Base-by-base conservation (phyloP, 1,139 yeast genomes). In the Candida neerlandica region DNA sequence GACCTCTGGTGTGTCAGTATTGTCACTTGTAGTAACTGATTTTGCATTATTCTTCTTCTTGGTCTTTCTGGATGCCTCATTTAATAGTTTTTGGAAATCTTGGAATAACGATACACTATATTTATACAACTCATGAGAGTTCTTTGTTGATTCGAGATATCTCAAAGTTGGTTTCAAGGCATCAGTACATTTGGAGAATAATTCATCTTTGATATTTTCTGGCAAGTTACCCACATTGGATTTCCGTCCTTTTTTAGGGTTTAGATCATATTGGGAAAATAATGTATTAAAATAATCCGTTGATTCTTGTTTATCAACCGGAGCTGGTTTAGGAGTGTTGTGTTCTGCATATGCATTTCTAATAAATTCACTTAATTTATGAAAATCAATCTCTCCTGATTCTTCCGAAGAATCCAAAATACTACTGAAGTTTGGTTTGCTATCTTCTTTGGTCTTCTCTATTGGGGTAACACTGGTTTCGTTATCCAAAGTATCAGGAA, bases 101-200 rank as follows among this genome's bases (percentile, higher is more conserved):
- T 15, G 23, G 4, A 49, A 35, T 5, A 46, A n/a, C 3, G 43
- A 27, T 1, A 46, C 40, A 3, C 46, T 45, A 38, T 41, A 51
- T 2, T 40, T 23, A 35, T 50, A 51, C 7, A 54, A 38, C 41
- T 50, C 55, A 2, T 30, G 10, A 2, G 58, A 33, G 7, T 55
- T 46, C 2, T 39, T 35, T 15, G 51, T 33, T 2, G 41, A n/a
- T 26, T 57, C 55, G 4, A 72, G 65, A 45, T 62, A 52, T 0
- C 55, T 47, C 3, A 66, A 43, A 0, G 72, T 64, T 9, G 73
- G 71, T 1, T 29, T 43, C 46, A 72, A 59, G 0, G 72, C 67
- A 2, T 44, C 54, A 16, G 55, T 53, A 6, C 64, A 56, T 48
- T 58, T 52, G 7, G 53, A 45, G 43, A 63, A 58, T 43, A 67